phyloP scores from a whole-genome alignment of 345 rosid species.

The Salix arbutifolia region DNA sequence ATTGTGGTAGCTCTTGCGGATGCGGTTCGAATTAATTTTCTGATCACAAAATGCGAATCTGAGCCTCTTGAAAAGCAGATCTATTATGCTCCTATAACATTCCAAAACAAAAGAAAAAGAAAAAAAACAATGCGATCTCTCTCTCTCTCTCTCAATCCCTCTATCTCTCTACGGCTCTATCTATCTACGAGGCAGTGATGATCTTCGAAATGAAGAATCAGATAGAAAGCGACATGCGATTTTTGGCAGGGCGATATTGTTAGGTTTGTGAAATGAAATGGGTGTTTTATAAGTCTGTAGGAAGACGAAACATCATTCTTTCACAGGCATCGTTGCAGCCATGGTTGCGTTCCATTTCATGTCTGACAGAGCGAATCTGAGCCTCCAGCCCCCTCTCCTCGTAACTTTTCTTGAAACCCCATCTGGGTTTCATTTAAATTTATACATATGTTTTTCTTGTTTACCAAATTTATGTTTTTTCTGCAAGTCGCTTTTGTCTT shows the following conservation, averaged over 20 bases:
- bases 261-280: background rate
- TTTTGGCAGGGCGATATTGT: background rate
- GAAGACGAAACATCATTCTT: background rate
- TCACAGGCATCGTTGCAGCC: background rate
- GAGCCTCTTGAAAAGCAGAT: background rate
- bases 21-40: background rate
- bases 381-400: background rate
- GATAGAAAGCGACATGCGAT: background rate
- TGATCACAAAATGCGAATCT: background rate
- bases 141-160: no score
- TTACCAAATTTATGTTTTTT: background rate
- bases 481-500: background rate
- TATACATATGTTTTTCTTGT: background rate
- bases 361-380: background rate
- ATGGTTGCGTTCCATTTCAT: background rate
- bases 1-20: no score
- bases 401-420: background rate
- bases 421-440: background rate
- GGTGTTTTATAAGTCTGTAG: background rate
- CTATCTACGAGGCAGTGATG: background rate
- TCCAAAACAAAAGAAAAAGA: no score
- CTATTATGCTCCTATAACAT: no score
- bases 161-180: no score
- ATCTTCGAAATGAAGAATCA: background rate
- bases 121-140: no score